Evolutionary conservation across 2,329 filamentous ascomycete species (phyloP), one percentile per base, ranked within the genome.

Genomic region (Seiridium cupressi): DNA sequence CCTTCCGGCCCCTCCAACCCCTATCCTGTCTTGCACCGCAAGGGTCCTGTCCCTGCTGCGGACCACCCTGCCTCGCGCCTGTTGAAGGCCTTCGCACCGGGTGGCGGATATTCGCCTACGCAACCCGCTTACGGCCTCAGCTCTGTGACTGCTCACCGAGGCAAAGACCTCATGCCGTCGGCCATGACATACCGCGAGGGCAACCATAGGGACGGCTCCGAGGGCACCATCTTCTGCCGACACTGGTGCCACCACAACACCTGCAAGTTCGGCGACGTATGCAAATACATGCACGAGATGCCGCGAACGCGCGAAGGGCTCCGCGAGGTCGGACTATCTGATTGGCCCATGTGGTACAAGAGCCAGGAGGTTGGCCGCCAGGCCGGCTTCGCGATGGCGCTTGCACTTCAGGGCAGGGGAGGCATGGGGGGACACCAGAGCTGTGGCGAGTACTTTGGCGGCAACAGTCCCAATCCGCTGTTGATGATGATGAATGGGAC

Each of bases 201-300:
- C 18, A 26, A 26, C 18, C 18, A 26, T 26, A 26, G 18, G 18
- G 18, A 26, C 56, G 36, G 26, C 51, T n/a, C 9, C 59, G 11
- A 36, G n/a, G 49, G 51, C 36, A 60, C 61, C 26, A 44, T 60
- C 34, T 69, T 70, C 67, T 83, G 82, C 68, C 75, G 76, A 10
- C 72, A 79, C 68, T 85, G 80, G 80, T 82, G 80, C 68, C 73
- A 74, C 56, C 70, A 76, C 46, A 81, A 81, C 5, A 74, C 69
- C 10, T 85, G 82, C 69, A 76, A 73, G 64, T 83, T 74, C 70
- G 78, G 76, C 3, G 55, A 60, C 5, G 63, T 68, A 7, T 85
- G 82, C 68, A 73, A 73, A 3, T 80, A 75, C 67, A 63, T 66
- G 51, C 82, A 85, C 68, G 66, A 66, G 60, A 83, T 84, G 81